These are phyloP conservation scores for Hymenotorrendiella dingleyae DNA, from an alignment of 2,329 filamentous ascomycete genomes.

Conservation along the genomic window DNA sequence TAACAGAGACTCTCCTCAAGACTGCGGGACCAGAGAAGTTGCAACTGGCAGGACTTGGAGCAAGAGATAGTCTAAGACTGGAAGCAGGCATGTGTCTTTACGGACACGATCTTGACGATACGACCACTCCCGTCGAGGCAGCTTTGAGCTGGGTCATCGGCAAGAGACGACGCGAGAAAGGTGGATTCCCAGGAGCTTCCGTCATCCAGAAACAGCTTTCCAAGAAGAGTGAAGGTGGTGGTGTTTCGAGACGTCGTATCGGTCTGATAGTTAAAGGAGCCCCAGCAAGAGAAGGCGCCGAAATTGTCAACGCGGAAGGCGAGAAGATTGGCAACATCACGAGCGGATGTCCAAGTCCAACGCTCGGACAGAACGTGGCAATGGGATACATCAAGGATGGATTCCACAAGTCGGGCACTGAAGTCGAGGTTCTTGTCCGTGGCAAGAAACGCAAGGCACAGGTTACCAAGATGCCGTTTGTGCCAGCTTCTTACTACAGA, in stretches of 20 bases:
- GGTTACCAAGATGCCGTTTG: constrained; percentile 67
- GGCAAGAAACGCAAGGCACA: constrained; percentile 61
- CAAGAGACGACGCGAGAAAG: constrained; percentile 61
- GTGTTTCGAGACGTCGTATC: constrained; percentile 67
- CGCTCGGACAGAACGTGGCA: constrained; percentile 82
- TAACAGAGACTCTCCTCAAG: constrained; percentile 54
- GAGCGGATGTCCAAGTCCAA: constrained; percentile 84
- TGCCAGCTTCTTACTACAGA: too few relatives aligned
- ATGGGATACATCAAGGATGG: constrained; percentile 77
- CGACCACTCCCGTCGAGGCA: constrained; percentile 62
- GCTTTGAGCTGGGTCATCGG: constrained; percentile 76
- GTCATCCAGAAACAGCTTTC: constrained; percentile 72
- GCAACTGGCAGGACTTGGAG: constrained; percentile 80
- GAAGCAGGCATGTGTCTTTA: constrained; percentile 99
- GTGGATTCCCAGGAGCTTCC: constrained; percentile 81
- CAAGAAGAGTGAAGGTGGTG: constrained; percentile 67
- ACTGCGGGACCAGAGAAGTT: constrained; percentile 54
- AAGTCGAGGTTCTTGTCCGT: constrained; percentile 58
- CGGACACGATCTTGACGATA: constrained; percentile 90
- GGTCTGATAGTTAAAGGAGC: constrained; percentile 80
- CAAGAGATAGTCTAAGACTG: constrained; percentile 84
- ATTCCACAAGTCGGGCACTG: constrained; percentile 62
- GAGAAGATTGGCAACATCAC: constrained; percentile 74
- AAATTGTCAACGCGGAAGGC: constrained; percentile 60
- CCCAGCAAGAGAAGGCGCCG: constrained; percentile 82